These are phyloP conservation scores for Alternaria sp. DNA, from an alignment of 2,329 filamentous ascomycete genomes.

Conservation along the genomic window DNA sequence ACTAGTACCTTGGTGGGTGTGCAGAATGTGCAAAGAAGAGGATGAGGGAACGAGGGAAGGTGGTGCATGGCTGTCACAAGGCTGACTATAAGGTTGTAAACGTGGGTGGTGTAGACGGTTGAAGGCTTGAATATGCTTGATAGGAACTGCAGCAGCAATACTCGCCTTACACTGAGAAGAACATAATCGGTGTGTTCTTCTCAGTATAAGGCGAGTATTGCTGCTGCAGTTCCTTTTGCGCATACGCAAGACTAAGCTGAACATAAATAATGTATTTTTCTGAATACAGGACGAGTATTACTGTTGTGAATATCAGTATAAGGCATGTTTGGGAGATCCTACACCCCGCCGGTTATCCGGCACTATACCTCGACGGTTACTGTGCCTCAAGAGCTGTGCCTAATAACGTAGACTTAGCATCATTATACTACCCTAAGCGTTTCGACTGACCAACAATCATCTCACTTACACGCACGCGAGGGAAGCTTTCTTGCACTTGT, in stretches of 20 bases:
- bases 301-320: neutral
- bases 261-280: no score
- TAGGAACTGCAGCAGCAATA: neutral
- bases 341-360: neutral
- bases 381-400: neutral
- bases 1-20: neutral
- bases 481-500: no score
- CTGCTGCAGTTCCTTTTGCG: rapidly evolving
- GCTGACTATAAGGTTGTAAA: neutral
- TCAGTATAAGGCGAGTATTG: neutral
- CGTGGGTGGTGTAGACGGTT: neutral
- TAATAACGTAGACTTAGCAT: neutral
- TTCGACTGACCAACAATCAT: neutral
- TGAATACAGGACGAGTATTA: neutral
- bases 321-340: neutral
- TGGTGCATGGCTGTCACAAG: neutral
- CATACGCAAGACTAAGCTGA: no score
- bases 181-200: neutral
- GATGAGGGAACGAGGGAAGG: neutral
- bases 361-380: neutral
- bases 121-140: neutral
- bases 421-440: neutral
- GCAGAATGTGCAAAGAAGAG: neutral
- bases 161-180: neutral
- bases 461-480: neutral